Conservation (phyloP, 2,329 filamentous ascomycete genomes). For the Lecanicillium sp. region DNA sequence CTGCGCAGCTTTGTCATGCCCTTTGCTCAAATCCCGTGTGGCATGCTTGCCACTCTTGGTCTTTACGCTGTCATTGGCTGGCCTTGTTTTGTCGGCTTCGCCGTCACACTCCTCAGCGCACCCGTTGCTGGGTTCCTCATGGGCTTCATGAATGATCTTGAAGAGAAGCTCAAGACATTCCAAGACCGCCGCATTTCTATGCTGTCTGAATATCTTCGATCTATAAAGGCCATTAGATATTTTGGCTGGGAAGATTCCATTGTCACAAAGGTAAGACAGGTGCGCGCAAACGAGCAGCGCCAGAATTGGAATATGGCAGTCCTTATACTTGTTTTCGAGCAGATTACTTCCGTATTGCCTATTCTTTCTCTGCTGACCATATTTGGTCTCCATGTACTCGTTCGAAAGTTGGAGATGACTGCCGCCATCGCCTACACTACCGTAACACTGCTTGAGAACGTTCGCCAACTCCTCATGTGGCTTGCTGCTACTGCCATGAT, state of each 20-base stretch:
- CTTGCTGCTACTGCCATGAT: slow-evolving; percentile 36
- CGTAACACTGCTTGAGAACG: slow-evolving; percentile 44
- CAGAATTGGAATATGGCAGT: slow-evolving; percentile 48
- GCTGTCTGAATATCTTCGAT: slow-evolving; percentile 52
- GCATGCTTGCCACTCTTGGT: slow-evolving; percentile 43
- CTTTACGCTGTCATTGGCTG: slow-evolving; percentile 51
- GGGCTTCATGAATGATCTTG: slow-evolving; percentile 41
- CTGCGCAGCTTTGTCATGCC: too few relatives aligned
- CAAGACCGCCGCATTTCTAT: slow-evolving; percentile 52
- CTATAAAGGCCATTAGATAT: slow-evolving; percentile 54
- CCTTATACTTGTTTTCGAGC: slow-evolving; percentile 38
- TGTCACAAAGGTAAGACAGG: slow-evolving; percentile 41
- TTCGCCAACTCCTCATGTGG: slow-evolving; percentile 47
- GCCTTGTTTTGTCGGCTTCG: slow-evolving; percentile 46
- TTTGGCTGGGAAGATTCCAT: slow-evolving; percentile 54
- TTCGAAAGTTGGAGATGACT: slow-evolving; percentile 41
- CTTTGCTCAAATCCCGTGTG: slow-evolving; percentile 33
- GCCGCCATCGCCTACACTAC: slow-evolving; percentile 55
- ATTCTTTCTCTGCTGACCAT: slow-evolving; percentile 48
- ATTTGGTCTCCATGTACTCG: slow-evolving; percentile 45
- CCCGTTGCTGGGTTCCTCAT: slow-evolving; percentile 46
- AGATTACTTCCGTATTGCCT: slow-evolving; percentile 47
- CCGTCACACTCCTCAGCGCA: slow-evolving; percentile 39
- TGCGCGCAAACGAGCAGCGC: slow-evolving; percentile 46
- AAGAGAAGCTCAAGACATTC: slow-evolving; percentile 45